Percentiles rank a stretch among this genome's conserved stretches.
These are phyloP conservation scores for Phanerodontia chrysosporium DNA, from an alignment of 768 basidiomycete species.

Conservation along the genomic window DNA sequence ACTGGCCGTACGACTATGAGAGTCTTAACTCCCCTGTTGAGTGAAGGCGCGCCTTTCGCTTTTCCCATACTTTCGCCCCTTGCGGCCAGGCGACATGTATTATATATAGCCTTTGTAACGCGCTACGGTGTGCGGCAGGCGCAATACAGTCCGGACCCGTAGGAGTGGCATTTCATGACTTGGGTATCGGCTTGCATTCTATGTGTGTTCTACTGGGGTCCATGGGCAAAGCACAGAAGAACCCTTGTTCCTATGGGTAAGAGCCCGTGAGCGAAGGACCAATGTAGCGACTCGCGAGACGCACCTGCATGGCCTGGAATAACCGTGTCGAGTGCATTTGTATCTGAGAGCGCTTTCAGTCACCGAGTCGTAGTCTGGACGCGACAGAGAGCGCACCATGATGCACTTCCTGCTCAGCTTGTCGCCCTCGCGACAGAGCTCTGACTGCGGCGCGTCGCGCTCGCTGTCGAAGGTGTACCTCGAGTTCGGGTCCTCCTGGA, in stretches of 20 bases:
- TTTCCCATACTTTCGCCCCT: not conserved
- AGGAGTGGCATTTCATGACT: too few species aligned
- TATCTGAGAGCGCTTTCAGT: conserved; percentile 37
- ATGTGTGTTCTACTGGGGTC: conserved; percentile 64
- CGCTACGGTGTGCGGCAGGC: too few species aligned
- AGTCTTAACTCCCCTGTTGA: not conserved
- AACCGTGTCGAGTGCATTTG: conserved; percentile 59
- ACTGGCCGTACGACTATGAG: conserved; percentile 20
- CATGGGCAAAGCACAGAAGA: conserved; percentile 66
- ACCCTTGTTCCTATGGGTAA: conserved; percentile 66
- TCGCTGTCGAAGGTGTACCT: conserved; percentile 63
- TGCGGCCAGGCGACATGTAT: not conserved
- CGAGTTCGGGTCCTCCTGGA: conserved; percentile 44
- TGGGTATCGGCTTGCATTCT: conserved; percentile 63
- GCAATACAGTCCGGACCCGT: too few species aligned
- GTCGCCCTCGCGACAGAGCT: conserved; percentile 50
- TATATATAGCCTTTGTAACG: not conserved
- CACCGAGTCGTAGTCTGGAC: not conserved
- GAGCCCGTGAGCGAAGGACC: too few species aligned
- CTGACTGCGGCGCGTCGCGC: conserved; percentile 50
- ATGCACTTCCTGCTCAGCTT: conserved; percentile 48
- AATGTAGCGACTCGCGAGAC: too few species aligned
- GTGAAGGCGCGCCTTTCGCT: not conserved
- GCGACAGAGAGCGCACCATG: conserved; percentile 34
- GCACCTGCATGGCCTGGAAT: conserved; percentile 76